Conservation (phyloP, 129 eudicot species). For the Chrysanthemum seticuspe region DNA sequence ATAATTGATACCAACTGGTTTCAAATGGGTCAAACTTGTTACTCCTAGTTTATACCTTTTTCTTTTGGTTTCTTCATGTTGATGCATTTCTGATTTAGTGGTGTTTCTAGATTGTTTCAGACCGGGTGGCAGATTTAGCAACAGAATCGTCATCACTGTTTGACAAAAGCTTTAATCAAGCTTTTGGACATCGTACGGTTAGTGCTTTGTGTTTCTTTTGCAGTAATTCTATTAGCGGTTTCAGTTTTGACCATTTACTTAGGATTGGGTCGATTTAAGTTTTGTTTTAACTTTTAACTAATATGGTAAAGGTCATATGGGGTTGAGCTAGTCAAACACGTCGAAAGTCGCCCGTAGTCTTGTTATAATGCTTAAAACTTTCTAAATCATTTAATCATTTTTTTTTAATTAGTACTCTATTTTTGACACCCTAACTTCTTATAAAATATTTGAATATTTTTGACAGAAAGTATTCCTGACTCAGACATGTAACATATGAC, state of each 20-base stretch:
- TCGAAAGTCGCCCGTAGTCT: not conserved
- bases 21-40: slow-evolving; percentile 4
- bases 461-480: not conserved
- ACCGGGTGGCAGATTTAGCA: slow-evolving; percentile 62
- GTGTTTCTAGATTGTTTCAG: slow-evolving; percentile 65
- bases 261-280: not conserved
- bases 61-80: slow-evolving; percentile 13
- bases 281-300: not conserved
- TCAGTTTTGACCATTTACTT: not conserved
- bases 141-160: slow-evolving; percentile 52
- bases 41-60: not conserved
- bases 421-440: not conserved
- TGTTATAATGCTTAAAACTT: not conserved
- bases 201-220: slow-evolving; percentile 26
- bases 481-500: not conserved
- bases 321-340: not conserved
- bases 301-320: not conserved
- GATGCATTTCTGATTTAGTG: slow-evolving; percentile 26
- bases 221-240: not conserved
- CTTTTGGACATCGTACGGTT: slow-evolving; percentile 69
- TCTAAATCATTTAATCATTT: not conserved
- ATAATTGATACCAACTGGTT: not conserved
- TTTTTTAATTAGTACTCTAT: not conserved
- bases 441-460: not conserved
- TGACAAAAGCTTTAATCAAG: slow-evolving; percentile 57